Percentiles rank a stretch among this genome's conserved stretches.
Evolutionary conservation across 768 basidiomycete genomes (phyloP).

Genomic region (Lactarius hatsudake): DNA sequence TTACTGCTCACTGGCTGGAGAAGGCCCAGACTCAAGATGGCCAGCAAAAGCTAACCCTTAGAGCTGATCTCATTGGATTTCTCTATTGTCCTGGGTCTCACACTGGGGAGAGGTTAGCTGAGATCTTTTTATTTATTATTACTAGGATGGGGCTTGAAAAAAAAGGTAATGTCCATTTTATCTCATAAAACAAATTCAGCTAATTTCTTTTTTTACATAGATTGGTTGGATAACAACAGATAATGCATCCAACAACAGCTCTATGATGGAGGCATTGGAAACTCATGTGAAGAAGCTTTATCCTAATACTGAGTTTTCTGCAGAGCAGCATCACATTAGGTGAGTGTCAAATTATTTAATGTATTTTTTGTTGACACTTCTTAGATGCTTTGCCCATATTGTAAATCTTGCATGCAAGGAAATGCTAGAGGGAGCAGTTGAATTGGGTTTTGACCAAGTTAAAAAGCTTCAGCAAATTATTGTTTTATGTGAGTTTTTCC

Average conservation of each 20-base stretch:
- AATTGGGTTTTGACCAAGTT: background rate
- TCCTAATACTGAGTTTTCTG: background rate
- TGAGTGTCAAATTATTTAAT: background rate
- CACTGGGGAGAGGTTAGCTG: background rate
- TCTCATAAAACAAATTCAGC: background rate
- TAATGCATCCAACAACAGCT: conserved; percentile 3
- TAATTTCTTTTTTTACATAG: background rate
- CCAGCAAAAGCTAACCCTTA: too few species aligned
- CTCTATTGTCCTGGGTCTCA: background rate
- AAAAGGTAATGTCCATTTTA: background rate
- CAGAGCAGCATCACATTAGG: background rate
- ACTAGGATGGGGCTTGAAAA: background rate
- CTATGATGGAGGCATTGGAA: background rate
- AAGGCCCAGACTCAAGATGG: too few species aligned
- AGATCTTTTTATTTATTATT: background rate
- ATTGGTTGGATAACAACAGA: conserved; percentile 4
- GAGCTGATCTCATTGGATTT: conserved; percentile 1
- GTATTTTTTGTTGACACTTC: background rate
- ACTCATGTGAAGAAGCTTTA: background rate
- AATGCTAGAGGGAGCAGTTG: too few species aligned
- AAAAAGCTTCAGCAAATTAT: background rate
- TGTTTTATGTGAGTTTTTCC: conserved; percentile 3
- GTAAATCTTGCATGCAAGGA: background rate
- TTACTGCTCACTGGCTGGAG: too few species aligned
- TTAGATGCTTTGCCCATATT: conserved; percentile 12